These are phyloP conservation scores for Penicillium sumatraense DNA, from an alignment of 2,329 filamentous ascomycete species.

Conservation along the genomic window DNA sequence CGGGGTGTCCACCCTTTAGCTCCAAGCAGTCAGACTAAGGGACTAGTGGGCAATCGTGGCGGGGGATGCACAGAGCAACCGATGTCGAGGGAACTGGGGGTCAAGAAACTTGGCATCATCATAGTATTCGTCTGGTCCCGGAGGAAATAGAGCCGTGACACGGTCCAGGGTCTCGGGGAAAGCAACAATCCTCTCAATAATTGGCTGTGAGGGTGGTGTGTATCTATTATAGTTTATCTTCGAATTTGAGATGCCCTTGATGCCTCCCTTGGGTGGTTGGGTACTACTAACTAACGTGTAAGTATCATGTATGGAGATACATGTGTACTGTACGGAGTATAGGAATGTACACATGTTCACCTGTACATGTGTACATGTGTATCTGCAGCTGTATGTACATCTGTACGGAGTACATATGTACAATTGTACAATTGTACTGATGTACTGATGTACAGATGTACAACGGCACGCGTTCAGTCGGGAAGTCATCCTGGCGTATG, in stretches of 20 bases:
- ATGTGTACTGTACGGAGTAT: too few species aligned
- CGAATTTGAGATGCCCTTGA: neutral
- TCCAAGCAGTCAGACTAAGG: conserved; percentile 13
- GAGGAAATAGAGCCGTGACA: conserved; percentile 16
- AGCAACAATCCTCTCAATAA: neutral
- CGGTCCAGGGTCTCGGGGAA: conserved; percentile 18
- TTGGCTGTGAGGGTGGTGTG: conserved; percentile 1
- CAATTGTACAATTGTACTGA: neutral
- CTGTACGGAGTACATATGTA: neutral
- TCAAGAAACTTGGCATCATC: conserved; percentile 15
- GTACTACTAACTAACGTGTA: too few species aligned
- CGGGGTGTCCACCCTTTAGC: conserved; percentile 7
- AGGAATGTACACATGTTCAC: too few species aligned
- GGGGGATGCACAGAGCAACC: conserved; percentile 28
- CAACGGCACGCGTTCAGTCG: neutral
- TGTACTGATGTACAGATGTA: neutral
- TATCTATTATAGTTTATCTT: conserved; percentile 7
- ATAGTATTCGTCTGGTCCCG: conserved; percentile 1
- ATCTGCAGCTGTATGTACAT: neutral
- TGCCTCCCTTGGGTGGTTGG: neutral
- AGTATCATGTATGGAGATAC: too few species aligned
- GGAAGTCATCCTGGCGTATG: neutral
- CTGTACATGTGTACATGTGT: neutral
- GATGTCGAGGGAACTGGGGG: conserved; percentile 19
- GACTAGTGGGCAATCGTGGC: conserved; percentile 34